A percentile compares a stretch with the other conserved stretches of the same genome.
These are phyloP conservation scores for Rhizopogon roseolus DNA, from an alignment of 768 basidiomycete species.

Conservation along the genomic window DNA sequence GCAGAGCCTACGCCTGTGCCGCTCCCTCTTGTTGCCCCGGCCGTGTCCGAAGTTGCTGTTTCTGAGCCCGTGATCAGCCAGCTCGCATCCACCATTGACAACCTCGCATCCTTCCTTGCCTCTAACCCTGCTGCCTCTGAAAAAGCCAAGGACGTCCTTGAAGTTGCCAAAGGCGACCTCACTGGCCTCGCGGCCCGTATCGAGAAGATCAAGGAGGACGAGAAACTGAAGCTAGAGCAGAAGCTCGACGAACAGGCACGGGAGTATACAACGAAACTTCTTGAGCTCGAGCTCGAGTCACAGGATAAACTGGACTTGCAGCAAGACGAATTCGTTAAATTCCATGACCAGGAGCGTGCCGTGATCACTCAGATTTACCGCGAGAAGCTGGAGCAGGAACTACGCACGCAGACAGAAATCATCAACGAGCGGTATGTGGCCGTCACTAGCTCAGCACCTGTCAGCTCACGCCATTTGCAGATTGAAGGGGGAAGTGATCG, in stretches of 20 bases:
- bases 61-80: constrained; percentile 93
- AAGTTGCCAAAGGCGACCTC: constrained; percentile 77
- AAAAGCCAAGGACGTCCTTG: constrained; percentile 71
- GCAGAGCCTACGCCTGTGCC: constrained; percentile 26
- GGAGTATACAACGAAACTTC: constrained; percentile 76
- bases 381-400: constrained; percentile 79
- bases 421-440: constrained; percentile 87
- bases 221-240: constrained; percentile 59
- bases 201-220: constrained; percentile 74
- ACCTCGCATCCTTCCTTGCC: constrained; percentile 79
- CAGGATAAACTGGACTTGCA: constrained; percentile 83
- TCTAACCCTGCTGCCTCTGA: constrained; percentile 62
- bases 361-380: constrained; percentile 75
- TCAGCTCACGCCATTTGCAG: constrained; percentile 33
- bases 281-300: constrained; percentile 81
- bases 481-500: constrained; percentile 89
- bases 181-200: constrained; percentile 73
- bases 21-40: constrained; percentile 80
- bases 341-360: constrained; percentile 73
- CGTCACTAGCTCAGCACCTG: neutral
- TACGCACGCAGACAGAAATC: constrained; percentile 83
- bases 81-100: constrained; percentile 89
- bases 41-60: constrained; percentile 60
- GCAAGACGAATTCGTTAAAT: constrained; percentile 79
- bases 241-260: constrained; percentile 76